Conservation (phyloP, 2,329 filamentous ascomycete species). For the Setomelanomma holmii region DNA sequence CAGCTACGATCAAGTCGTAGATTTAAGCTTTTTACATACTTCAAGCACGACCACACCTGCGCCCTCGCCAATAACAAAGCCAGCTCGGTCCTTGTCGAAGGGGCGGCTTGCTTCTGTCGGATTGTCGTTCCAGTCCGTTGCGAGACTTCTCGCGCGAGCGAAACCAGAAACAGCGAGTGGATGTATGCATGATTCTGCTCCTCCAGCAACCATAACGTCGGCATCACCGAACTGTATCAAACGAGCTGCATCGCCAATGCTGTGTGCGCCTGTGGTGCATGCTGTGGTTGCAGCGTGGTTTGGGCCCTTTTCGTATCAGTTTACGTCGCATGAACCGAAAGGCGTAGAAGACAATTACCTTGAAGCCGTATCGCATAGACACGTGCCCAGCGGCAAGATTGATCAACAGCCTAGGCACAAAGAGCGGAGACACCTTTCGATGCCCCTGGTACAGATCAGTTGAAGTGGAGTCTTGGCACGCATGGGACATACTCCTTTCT, state of each 20-base stretch:
- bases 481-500: conserved; percentile 67
- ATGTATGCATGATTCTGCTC: conserved; percentile 94
- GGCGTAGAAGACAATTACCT: conserved; percentile 45
- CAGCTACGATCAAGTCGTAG: conserved; percentile 2
- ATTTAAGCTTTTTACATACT: conserved; percentile 48
- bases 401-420: conserved; percentile 91
- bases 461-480: neutral
- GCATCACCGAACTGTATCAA: conserved; percentile 92
- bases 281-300: conserved; percentile 94
- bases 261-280: conserved; percentile 94
- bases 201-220: conserved; percentile 94
- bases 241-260: conserved; percentile 90
- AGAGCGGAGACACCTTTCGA: conserved; percentile 89
- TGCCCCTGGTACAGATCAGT: conserved; percentile 69
- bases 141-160: conserved; percentile 82
- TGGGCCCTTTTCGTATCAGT: conserved; percentile 66
- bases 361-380: conserved; percentile 89
- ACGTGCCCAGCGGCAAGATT: conserved; percentile 95
- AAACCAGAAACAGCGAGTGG: conserved; percentile 93
- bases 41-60: conserved; percentile 88
- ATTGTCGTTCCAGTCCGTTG: conserved; percentile 77
- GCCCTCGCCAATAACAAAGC: conserved; percentile 94
- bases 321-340: neutral
- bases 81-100: conserved; percentile 79
- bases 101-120: conserved; percentile 79